phyloP scores from a whole-genome alignment of 2,329 filamentous ascomycete species.

The Domatiomyces globalis region DNA sequence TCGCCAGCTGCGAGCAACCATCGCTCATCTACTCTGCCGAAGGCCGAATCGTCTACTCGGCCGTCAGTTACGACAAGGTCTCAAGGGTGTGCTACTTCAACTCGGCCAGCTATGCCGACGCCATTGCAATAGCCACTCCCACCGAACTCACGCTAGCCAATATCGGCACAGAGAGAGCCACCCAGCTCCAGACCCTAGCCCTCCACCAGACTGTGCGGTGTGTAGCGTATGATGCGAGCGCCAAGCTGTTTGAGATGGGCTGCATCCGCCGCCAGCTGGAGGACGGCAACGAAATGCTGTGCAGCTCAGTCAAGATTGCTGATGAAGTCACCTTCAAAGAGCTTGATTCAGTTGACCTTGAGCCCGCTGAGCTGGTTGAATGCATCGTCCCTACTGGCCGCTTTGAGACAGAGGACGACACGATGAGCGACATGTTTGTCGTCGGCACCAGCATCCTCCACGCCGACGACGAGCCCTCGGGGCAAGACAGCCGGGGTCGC shows the following conservation, averaged over 20 bases:
- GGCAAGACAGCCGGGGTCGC: constrained; percentile 46
- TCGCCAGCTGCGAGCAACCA: constrained; percentile 86
- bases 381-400: constrained; percentile 66
- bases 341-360: constrained; percentile 55
- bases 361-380: constrained; percentile 64
- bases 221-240: constrained; percentile 65
- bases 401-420: constrained; percentile 31
- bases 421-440: constrained; percentile 57
- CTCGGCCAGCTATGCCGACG: constrained; percentile 61
- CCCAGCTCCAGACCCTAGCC: constrained; percentile 68
- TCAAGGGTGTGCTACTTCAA: constrained; percentile 72
- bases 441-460: constrained; percentile 68
- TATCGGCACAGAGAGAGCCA: constrained; percentile 73
- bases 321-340: constrained; percentile 80
- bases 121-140: constrained; percentile 67
- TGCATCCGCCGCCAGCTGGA: constrained; percentile 63
- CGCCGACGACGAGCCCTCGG: constrained; percentile 43
- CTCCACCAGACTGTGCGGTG: constrained; percentile 73
- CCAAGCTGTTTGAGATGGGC: constrained; percentile 74
- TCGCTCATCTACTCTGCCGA: constrained; percentile 86
- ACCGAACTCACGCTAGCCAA: constrained; percentile 62
- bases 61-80: constrained; percentile 78
- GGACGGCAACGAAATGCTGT: constrained; percentile 58
- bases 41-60: constrained; percentile 78
- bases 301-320: constrained; percentile 72